Percentiles rank a stretch among this genome's conserved stretches.
Conservation (phyloP, 2,329 filamentous ascomycete genomes). For the Alternaria viburni region DNA sequence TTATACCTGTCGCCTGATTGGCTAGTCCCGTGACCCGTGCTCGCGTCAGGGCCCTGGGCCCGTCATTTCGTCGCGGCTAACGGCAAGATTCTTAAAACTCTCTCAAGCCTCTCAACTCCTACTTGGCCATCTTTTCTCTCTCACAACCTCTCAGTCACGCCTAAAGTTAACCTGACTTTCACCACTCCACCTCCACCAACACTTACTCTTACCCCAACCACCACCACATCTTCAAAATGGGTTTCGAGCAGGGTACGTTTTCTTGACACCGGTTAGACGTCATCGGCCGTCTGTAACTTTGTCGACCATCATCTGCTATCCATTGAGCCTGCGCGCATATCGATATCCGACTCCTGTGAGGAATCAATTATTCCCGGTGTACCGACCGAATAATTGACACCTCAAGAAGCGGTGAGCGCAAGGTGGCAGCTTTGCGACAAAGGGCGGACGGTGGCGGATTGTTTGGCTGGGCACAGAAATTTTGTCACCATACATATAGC, state of each 20-base stretch:
- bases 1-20: conserved; percentile 21
- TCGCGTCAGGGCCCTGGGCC: conserved; percentile 7
- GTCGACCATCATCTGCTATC: conserved; percentile 18
- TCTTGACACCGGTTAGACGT: conserved; percentile 33
- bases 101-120: conserved; percentile 30
- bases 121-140: conserved; percentile 30
- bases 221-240: conserved; percentile 42
- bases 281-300: conserved; percentile 33
- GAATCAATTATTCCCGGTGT: conserved; percentile 3
- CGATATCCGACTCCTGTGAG: conserved; percentile 9
- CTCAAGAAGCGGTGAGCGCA: conserved; percentile 19
- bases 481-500: conserved; percentile 9
- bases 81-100: conserved; percentile 14
- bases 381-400: neutral
- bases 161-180: neutral
- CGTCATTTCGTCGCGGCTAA: conserved; percentile 22
- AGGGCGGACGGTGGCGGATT: conserved; percentile 23
- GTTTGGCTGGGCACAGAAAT: conserved; percentile 11
- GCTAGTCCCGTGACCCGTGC: conserved; percentile 12
- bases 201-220: conserved; percentile 4
- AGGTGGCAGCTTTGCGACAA: conserved; percentile 36
- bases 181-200: neutral
- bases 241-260: conserved; percentile 49
- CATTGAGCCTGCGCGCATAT: conserved; percentile 35
- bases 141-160: conserved; percentile 21